Percentiles rank a stretch among this genome's conserved stretches.
phyloP scores from a whole-genome alignment of 805 yeast species.

The Nakazawaea holstii region DNA sequence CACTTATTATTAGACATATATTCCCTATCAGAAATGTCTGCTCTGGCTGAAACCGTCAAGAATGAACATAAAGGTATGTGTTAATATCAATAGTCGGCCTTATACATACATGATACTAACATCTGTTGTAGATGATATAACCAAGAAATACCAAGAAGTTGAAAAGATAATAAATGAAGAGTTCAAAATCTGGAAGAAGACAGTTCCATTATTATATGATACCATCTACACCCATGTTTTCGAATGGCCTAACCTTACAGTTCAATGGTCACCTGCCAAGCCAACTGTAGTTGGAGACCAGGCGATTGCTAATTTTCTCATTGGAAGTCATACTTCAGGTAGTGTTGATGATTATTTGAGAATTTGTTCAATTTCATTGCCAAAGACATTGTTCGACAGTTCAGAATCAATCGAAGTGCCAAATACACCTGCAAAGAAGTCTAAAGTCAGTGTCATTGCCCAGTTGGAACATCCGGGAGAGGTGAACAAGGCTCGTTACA shows the following conservation, averaged over 20 bases:
- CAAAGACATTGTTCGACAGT: conserved; percentile 37
- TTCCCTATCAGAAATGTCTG: neutral
- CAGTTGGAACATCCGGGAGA: conserved; percentile 63
- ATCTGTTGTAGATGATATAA: conserved; percentile 3
- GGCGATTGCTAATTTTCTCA: conserved; percentile 32
- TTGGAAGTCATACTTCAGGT: conserved; percentile 43
- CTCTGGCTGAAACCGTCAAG: neutral
- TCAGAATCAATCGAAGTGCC: conserved; percentile 20
- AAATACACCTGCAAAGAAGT: conserved; percentile 24
- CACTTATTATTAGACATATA: too few species aligned
- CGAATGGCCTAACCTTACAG: conserved; percentile 66
- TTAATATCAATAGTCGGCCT: neutral
- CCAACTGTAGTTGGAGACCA: conserved; percentile 17
- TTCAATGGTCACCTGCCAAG: conserved; percentile 58
- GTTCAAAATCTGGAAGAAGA: conserved; percentile 78
- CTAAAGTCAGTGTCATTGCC: conserved; percentile 37
- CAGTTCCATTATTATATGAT: conserved; percentile 74
- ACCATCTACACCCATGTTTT: conserved; percentile 63
- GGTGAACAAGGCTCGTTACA: conserved; percentile 55
- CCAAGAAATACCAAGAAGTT: conserved; percentile 39
- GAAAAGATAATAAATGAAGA: conserved; percentile 72
- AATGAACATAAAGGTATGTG: neutral
- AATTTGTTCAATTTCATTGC: conserved; percentile 38
- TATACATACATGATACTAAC: neutral
- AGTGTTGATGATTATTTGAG: conserved; percentile 38